phyloP scores from a whole-genome alignment of 1,139 yeast species.

The Pichia cactophila region DNA sequence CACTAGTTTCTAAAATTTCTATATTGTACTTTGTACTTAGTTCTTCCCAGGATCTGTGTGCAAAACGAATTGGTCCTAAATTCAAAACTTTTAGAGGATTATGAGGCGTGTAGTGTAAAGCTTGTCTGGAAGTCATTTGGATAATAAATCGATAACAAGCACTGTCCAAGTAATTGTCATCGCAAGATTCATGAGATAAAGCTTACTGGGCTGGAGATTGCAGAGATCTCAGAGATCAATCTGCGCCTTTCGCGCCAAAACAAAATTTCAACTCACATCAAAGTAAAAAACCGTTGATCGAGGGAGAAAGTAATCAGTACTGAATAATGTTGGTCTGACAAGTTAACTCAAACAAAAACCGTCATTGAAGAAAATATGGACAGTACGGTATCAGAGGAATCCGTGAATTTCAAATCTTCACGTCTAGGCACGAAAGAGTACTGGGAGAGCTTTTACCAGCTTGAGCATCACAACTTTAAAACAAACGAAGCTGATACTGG shows the following conservation, averaged over 20 bases:
- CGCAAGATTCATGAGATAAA: too few species aligned
- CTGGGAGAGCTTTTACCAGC: conserved; percentile 82
- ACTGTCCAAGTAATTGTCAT: too few species aligned
- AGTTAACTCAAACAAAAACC: too few species aligned
- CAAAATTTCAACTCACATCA: too few species aligned
- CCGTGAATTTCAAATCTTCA: conserved; percentile 49
- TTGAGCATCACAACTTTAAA: conserved; percentile 63
- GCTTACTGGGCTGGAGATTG: too few species aligned
- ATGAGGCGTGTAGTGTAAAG: background rate
- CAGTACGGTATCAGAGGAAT: conserved; percentile 32
- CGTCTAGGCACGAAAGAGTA: conserved; percentile 73
- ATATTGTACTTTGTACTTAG: conserved; percentile 39
- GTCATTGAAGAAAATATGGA: background rate
- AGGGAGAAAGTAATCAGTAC: too few species aligned
- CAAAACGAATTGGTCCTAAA: conserved; percentile 47
- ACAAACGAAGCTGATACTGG: conserved; percentile 80
- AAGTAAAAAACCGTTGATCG: too few species aligned
- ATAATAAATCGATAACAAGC: too few species aligned
- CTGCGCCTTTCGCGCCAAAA: too few species aligned
- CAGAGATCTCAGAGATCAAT: too few species aligned
- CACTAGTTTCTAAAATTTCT: conserved; percentile 30
- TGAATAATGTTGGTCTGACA: too few species aligned
- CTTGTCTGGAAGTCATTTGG: background rate
- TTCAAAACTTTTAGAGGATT: conserved; percentile 36
- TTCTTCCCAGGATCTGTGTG: conserved; percentile 50